Percentiles rank a stretch among this genome's conserved stretches.
phyloP scores from a whole-genome alignment of 352 stramenopile genomes.

The Globisporangium viniferum region DNA sequence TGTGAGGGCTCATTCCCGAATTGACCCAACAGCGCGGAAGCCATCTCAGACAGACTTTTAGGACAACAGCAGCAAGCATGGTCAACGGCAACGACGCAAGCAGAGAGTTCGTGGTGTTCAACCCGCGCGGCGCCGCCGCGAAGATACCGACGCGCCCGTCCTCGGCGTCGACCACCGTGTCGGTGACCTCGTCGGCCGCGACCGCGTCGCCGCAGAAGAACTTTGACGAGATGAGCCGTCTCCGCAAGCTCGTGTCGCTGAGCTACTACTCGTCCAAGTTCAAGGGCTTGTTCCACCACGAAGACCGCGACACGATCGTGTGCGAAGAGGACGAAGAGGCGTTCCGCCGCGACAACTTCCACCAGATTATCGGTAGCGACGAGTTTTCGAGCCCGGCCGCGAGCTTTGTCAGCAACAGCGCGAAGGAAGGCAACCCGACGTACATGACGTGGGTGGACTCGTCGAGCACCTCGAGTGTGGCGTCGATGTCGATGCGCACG shows the following conservation, averaged over 20 bases:
- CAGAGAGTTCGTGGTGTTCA: background rate
- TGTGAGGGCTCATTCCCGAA: background rate
- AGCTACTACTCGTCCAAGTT: constrained; percentile 55
- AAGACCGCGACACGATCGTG: constrained; percentile 57
- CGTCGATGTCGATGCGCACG: constrained; percentile 13
- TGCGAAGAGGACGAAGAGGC: constrained; percentile 57
- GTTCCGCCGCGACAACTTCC: constrained; percentile 33
- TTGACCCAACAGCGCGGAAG: background rate
- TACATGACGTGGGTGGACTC: constrained; percentile 19
- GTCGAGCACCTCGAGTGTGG: constrained; percentile 19
- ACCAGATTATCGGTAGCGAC: constrained; percentile 49
- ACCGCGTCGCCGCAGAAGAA: constrained; percentile 7
- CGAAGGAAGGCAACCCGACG: constrained; percentile 14
- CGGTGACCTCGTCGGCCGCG: background rate
- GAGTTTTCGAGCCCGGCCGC: constrained; percentile 18
- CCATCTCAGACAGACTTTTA: background rate
- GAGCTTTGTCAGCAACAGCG: constrained; percentile 6
- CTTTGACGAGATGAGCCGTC: constrained; percentile 31
- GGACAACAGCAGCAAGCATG: background rate
- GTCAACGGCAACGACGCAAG: constrained; percentile 9
- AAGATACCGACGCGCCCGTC: constrained; percentile 4
- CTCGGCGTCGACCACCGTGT: constrained; percentile 2
- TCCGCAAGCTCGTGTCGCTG: constrained; percentile 63
- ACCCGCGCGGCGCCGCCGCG: background rate
- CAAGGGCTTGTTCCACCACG: constrained; percentile 45